Evolutionary conservation across 768 basidiomycete genomes (phyloP).

Genomic region (Lentinula guzmanii): DNA sequence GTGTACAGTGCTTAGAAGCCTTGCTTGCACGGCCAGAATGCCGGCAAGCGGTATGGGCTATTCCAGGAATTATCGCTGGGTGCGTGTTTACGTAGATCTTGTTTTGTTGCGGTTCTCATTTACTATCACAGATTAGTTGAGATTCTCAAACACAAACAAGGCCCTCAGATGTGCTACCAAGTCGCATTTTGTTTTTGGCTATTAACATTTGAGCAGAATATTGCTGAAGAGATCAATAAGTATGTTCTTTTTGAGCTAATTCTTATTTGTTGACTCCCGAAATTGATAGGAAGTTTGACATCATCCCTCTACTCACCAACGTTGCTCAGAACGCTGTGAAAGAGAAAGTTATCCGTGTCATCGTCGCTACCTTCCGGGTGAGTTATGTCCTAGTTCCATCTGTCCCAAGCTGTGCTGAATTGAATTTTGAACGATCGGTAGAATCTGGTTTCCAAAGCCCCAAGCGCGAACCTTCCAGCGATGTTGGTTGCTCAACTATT

Average conservation of each 20-base stretch:
- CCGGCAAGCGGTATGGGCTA: conserved; percentile 76
- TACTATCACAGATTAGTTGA: conserved; percentile 63
- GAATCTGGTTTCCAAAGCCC: conserved; percentile 90
- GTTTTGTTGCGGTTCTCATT: not conserved
- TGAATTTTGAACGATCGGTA: conserved; percentile 20
- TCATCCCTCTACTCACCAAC: conserved; percentile 78
- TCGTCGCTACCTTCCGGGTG: conserved; percentile 88
- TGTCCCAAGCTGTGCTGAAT: not conserved
- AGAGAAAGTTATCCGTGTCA: conserved; percentile 93
- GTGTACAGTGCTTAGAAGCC: conserved; percentile 87
- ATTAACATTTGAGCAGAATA: conserved; percentile 80
- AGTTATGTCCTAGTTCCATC: conserved; percentile 8
- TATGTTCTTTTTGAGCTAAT: conserved; percentile 28
- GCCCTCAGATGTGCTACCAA: conserved; percentile 95
- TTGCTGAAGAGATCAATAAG: conserved; percentile 87
- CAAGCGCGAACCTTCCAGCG: conserved; percentile 80
- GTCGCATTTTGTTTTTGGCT: conserved; percentile 92
- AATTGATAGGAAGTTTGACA: conserved; percentile 69
- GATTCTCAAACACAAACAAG: conserved; percentile 72
- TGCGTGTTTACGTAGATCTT: conserved; percentile 20
- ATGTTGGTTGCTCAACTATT: conserved; percentile 88
- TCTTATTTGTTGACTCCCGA: not conserved
- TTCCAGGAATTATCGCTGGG: conserved; percentile 65
- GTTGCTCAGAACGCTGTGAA: conserved; percentile 89
- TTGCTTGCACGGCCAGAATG: conserved; percentile 77